Base-by-base conservation (phyloP, 495 filamentous ascomycete species). In the Penicillium dipodomyicola region DNA sequence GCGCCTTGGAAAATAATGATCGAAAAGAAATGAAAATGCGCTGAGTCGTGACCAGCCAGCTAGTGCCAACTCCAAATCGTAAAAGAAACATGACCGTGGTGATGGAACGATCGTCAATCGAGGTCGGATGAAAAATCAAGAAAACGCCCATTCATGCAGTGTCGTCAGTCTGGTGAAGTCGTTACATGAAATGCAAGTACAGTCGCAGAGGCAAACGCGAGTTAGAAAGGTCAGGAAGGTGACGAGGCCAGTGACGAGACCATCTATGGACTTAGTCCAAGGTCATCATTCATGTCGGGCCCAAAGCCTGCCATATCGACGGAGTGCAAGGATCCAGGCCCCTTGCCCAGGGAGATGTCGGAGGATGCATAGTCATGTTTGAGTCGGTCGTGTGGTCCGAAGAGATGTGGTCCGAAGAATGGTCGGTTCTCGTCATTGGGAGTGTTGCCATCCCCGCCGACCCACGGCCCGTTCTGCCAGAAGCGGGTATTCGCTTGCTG, bases 361-460 rank as follows among this genome's bases (percentile, higher is more conserved):
- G 76, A 79, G 27, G 76, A 79, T 22, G 76, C 76, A 64, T 79
- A 79, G 67, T 79, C 76, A 46, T 79, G 74, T 62, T 79, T 79
- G 23, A 79, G 63, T 52, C 76, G 76, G 55, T 77, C 74, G 40
- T 77, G 74, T 19, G 73, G 72, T 14, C 73, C 73, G 57, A 62
- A 62, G 22, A 60, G 44, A 44, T 77, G 73, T 9, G 76, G 76
- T 17, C 76, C 76, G 56, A 79, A 79, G 62, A 79, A 79, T 30
- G 76, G 74, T 57, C 76, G 72, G 37, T 67, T 68, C 63, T 79
- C 76, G 49, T 79, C 76, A 49, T 76, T 79, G n/a, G 76, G 76
- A 9, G 76, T 79, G 49, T 75, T 79, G 15, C 76, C 76, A 63
- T 79, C 76, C n/a, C 74, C 73, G 20, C 71, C 74, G 12, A 66